A percentile compares a stretch with the other conserved stretches of the same genome.
phyloP scores from a whole-genome alignment of 2,329 filamentous ascomycete species.

The Sarocladium oryzae region DNA sequence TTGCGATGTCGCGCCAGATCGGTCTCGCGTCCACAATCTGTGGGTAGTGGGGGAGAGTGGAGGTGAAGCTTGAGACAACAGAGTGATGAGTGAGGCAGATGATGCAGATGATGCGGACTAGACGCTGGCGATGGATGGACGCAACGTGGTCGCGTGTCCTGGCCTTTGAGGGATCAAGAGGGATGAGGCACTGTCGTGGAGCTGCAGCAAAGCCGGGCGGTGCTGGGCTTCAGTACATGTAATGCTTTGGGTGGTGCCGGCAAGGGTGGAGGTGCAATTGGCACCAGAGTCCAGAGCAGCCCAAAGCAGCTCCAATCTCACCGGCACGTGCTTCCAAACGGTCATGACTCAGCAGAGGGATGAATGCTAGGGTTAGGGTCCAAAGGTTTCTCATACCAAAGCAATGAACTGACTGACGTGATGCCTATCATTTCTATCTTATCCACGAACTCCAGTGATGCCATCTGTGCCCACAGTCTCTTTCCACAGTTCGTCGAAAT shows the following conservation, averaged over 20 bases:
- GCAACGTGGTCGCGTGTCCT: conserved; percentile 5
- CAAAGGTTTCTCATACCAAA: no score
- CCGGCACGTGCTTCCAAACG: conserved; percentile 7
- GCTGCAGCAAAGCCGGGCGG: background rate
- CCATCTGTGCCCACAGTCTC: conserved; percentile 44
- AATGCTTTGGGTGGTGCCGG: background rate
- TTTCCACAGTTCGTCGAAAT: conserved; percentile 76
- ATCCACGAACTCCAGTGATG: conserved; percentile 4
- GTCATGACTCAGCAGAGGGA: no score
- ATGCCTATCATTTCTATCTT: background rate
- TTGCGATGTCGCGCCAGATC: conserved; percentile 7
- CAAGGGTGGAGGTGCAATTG: background rate
- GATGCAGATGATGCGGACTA: background rate
- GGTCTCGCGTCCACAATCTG: conserved; percentile 7
- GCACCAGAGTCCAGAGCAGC: no score
- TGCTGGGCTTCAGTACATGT: background rate
- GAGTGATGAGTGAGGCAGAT: background rate
- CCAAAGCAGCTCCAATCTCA: no score
- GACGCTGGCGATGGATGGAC: conserved; percentile 1
- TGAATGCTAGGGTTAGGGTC: conserved; percentile 9
- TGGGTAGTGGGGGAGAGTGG: background rate
- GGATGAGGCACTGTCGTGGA: conserved; percentile 7
- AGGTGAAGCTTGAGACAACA: background rate
- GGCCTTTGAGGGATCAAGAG: conserved; percentile 6
- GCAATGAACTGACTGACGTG: background rate